Conservation (phyloP, 2,329 filamentous ascomycete species). For the Fusarium piperis region DNA sequence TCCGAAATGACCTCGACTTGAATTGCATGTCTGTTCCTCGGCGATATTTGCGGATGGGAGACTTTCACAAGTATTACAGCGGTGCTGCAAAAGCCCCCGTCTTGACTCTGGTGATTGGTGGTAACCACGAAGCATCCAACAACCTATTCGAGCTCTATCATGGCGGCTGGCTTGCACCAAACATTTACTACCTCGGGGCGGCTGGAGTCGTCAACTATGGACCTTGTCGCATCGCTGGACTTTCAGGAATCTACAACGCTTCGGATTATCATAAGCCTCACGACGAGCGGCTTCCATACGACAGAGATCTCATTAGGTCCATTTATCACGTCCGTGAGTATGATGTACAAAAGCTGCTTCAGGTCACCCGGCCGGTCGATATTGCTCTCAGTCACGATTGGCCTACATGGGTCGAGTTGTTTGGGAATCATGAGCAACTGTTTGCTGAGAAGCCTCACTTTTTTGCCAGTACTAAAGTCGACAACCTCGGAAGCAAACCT, state of each 20-base stretch:
- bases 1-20: conserved; percentile 87
- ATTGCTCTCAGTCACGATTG: conserved; percentile 94
- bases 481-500: conserved; percentile 81
- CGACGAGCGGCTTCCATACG: conserved; percentile 86
- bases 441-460: conserved; percentile 80
- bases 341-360: conserved; percentile 85
- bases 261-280: conserved; percentile 86
- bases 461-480: conserved; percentile 75
- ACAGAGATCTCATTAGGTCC: conserved; percentile 74
- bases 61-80: conserved; percentile 94
- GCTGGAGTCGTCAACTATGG: conserved; percentile 89
- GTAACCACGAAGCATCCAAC: conserved; percentile 93
- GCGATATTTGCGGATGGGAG: conserved; percentile 86
- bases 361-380: conserved; percentile 84
- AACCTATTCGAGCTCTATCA: conserved; percentile 93
- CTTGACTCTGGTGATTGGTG: conserved; percentile 88
- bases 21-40: conserved; percentile 86
- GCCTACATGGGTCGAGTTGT: conserved; percentile 83
- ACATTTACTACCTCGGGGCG: conserved; percentile 95
- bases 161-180: conserved; percentile 93
- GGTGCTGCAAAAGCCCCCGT: conserved; percentile 81
- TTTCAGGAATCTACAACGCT: conserved; percentile 94
- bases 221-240: conserved; percentile 82
- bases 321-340: conserved; percentile 93
- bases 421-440: conserved; percentile 73